phyloP scores from a whole-genome alignment of 2,329 filamentous ascomycete genomes.

The Mariannaea sp. region DNA sequence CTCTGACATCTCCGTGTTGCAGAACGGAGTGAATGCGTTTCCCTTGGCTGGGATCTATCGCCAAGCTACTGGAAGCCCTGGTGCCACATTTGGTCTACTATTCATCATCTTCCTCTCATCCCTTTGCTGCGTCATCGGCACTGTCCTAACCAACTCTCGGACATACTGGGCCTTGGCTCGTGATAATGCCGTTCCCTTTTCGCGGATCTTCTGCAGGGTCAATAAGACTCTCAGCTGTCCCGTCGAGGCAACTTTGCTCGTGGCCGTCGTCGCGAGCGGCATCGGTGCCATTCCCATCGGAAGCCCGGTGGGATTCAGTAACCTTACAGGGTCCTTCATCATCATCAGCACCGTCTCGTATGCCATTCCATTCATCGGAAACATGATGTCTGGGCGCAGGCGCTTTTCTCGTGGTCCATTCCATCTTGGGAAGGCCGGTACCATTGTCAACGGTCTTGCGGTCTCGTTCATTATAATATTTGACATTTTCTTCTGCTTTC shows the following conservation, averaged over 20 bases:
- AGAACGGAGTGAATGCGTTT: constrained; percentile 31
- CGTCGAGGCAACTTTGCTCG: constrained; percentile 31
- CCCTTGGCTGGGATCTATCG: constrained; percentile 33
- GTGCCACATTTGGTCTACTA: constrained; percentile 26
- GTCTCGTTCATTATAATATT: constrained; percentile 29
- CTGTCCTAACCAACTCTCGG: constrained; percentile 33
- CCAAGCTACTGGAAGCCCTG: constrained; percentile 29
- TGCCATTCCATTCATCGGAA: constrained; percentile 29
- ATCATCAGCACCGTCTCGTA: constrained; percentile 36
- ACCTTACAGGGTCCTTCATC: constrained; percentile 37
- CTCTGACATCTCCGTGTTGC: constrained; percentile 29
- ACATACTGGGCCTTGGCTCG: constrained; percentile 34
- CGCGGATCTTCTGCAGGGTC: constrained; percentile 26
- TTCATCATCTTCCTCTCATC: constrained; percentile 36
- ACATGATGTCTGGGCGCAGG: constrained; percentile 24
- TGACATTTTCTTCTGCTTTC: constrained; percentile 36
- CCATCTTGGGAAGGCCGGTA: constrained; percentile 16
- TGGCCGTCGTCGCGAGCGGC: constrained; percentile 31
- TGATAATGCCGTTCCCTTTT: constrained; percentile 34
- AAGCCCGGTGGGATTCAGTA: constrained; percentile 34
- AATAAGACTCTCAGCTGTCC: constrained; percentile 28
- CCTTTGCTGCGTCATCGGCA: constrained; percentile 32
- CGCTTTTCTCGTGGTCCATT: constrained; percentile 28
- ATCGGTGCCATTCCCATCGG: constrained; percentile 35
- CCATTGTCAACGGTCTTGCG: constrained; percentile 24